These are phyloP conservation scores for Irpex sp. DNA, from an alignment of 1,284 basidiomycete genomes.

Conservation along the genomic window DNA sequence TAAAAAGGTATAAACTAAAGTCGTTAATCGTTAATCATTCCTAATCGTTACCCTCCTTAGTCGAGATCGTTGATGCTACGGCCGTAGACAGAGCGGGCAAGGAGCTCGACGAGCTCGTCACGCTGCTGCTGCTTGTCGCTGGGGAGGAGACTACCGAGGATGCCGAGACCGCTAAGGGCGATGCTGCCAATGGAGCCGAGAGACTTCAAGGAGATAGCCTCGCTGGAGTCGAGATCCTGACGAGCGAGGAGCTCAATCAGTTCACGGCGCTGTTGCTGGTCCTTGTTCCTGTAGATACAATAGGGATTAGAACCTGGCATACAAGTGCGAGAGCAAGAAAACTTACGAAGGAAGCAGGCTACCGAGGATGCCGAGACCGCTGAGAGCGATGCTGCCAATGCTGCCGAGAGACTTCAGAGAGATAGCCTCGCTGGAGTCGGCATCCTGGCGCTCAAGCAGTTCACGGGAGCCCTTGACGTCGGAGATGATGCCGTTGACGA, in stretches of 20 bases:
- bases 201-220: neutral
- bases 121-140: neutral
- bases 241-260: neutral
- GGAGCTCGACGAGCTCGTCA: neutral
- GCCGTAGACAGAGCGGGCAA: neutral
- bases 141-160: neutral
- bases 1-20: neutral
- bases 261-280: constrained; percentile 3
- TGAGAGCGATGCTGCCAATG: neutral
- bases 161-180: neutral
- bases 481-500: neutral
- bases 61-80: neutral
- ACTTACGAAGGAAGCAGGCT: neutral
- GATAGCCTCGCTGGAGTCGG: neutral
- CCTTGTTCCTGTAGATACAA: neutral
- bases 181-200: neutral
- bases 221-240: neutral
- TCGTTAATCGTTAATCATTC: neutral
- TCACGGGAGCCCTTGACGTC: neutral
- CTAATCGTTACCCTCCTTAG: neutral
- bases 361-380: neutral
- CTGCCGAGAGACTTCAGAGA: neutral
- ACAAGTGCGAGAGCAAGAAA: neutral
- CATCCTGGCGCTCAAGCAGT: neutral
- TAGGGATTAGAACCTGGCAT: neutral